phyloP scores from a whole-genome alignment of 108 stramenopile genomes.

The Stephanodiscus minutulus region DNA sequence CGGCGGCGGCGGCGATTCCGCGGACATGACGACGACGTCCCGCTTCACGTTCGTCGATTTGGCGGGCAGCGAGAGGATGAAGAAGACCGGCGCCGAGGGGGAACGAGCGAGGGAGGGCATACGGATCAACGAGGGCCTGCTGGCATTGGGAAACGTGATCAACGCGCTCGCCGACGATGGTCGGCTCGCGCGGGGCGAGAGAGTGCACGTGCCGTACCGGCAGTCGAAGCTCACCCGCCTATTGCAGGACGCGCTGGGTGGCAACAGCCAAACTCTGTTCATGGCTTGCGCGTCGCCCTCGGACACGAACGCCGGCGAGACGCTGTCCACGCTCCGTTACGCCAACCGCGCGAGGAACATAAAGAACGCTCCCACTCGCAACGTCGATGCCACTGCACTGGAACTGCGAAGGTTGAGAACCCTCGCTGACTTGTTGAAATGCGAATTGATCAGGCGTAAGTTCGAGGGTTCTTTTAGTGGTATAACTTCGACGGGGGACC shows the following conservation, averaged over 20 bases:
- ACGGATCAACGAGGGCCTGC: constrained; percentile 93
- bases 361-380: constrained; percentile 80
- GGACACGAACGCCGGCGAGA: constrained; percentile 89
- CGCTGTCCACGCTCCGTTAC: constrained; percentile 90
- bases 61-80: constrained; percentile 92
- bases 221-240: constrained; percentile 95
- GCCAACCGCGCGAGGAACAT: constrained; percentile 97
- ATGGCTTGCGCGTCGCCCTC: constrained; percentile 91
- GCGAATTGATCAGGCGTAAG: constrained; percentile 63
- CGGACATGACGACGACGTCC: constrained; percentile 66
- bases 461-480: constrained; percentile 32
- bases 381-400: constrained; percentile 74
- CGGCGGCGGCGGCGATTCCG: constrained; percentile 44
- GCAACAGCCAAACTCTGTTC: constrained; percentile 92
- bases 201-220: constrained; percentile 83
- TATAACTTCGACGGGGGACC: constrained; percentile 1
- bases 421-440: constrained; percentile 64
- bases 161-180: constrained; percentile 95
- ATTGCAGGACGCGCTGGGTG: constrained; percentile 94
- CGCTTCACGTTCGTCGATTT: constrained; percentile 88
- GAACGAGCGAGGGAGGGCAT: constrained; percentile 88
- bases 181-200: constrained; percentile 62
- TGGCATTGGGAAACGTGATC: constrained; percentile 97
- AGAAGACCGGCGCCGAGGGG: constrained; percentile 92
- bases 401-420: constrained; percentile 86